Conservation (phyloP, 2,329 filamentous ascomycete genomes). For the Thielaviopsis ethacetica region DNA sequence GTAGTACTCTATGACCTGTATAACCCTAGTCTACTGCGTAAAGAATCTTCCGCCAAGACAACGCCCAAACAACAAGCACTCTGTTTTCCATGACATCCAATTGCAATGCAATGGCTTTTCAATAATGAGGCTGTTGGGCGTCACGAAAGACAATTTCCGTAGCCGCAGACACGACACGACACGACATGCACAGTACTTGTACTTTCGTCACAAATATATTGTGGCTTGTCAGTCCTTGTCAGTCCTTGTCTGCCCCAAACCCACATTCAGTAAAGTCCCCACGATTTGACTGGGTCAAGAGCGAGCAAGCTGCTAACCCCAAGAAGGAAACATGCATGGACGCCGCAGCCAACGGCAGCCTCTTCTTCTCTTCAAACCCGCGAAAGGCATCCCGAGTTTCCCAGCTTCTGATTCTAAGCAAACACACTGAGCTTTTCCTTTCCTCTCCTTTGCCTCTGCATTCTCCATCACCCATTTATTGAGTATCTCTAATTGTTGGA, state of each 20-base stretch:
- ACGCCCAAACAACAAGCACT: not conserved
- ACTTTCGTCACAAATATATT: not conserved
- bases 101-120: too few relatives aligned
- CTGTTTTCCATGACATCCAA: too few relatives aligned
- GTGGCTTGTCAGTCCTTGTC: not conserved
- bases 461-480: not conserved
- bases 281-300: not conserved
- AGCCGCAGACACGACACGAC: too few relatives aligned
- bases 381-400: constrained; percentile 2
- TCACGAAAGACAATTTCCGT: too few relatives aligned
- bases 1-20: not conserved
- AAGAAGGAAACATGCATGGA: constrained; percentile 4
- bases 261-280: not conserved
- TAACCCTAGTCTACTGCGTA: not conserved
- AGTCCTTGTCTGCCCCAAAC: too few relatives aligned
- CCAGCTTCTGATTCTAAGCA: not conserved
- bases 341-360: constrained; percentile 2
- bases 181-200: too few relatives aligned
- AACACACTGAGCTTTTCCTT: not conserved
- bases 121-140: too few relatives aligned
- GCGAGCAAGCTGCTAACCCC: constrained; percentile 2
- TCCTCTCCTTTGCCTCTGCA: not conserved
- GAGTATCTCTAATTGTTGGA: not conserved
- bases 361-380: constrained; percentile 4
- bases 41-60: not conserved